Percentiles rank a stretch among this genome's conserved stretches.
phyloP scores from a whole-genome alignment of 2,329 filamentous ascomycete genomes.

The Paracoccidioides lutzii region DNA sequence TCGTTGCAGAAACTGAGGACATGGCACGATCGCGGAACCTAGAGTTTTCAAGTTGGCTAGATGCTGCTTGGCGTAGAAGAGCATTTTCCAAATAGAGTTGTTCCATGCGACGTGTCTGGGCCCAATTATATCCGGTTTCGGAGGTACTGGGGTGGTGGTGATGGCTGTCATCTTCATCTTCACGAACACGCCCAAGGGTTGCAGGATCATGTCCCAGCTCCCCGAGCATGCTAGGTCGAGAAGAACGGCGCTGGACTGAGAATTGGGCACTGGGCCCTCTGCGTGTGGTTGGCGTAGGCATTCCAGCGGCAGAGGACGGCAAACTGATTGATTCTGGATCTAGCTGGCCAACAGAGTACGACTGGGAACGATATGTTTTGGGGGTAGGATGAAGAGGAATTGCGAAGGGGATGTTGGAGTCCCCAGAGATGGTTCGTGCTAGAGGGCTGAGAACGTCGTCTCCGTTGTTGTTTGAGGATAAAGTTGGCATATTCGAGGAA shows the following conservation, averaged over 20 bases:
- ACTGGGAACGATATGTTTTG: slow-evolving; percentile 89
- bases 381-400: slow-evolving; percentile 82
- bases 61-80: slow-evolving; percentile 32
- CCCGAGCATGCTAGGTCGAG: slow-evolving; percentile 40
- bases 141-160: slow-evolving; percentile 28
- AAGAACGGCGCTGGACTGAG: slow-evolving; percentile 67
- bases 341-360: slow-evolving; percentile 86
- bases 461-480: slow-evolving; percentile 39
- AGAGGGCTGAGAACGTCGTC: slow-evolving; percentile 40
- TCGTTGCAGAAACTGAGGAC: slow-evolving; percentile 27
- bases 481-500: slow-evolving; percentile 41
- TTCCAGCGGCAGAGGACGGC: slow-evolving; percentile 21
- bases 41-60: slow-evolving; percentile 24
- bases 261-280: slow-evolving; percentile 37
- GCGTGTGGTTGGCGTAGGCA: slow-evolving; percentile 20
- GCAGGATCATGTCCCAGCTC: slow-evolving; percentile 35
- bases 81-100: slow-evolving; percentile 37
- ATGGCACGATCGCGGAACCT: slow-evolving; percentile 29
- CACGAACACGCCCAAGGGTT: slow-evolving; percentile 34
- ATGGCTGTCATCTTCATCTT: slow-evolving; percentile 37
- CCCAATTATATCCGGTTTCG: slow-evolving; percentile 26
- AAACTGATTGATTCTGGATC: slow-evolving; percentile 48
- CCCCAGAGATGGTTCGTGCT: slow-evolving; percentile 32
- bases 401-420: slow-evolving; percentile 61
- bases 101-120: slow-evolving; percentile 31